Percentiles rank a stretch among this genome's conserved stretches.
phyloP scores from a whole-genome alignment of 345 rosid genomes.

The Cochlearia excelsa region DNA sequence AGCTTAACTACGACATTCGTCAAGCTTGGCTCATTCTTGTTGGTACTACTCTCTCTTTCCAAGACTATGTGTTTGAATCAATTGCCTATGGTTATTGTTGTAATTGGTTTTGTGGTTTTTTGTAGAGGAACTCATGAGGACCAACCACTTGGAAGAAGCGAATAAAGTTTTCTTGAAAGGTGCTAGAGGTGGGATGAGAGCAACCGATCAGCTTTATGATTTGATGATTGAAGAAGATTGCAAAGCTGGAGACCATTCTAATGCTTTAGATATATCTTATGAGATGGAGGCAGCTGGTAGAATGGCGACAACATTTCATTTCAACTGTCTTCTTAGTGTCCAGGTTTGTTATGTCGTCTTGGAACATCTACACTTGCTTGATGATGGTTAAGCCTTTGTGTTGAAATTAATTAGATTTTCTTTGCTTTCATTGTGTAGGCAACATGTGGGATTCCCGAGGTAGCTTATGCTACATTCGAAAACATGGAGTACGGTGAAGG shows the following conservation, averaged over 20 bases:
- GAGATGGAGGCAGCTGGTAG: conserved; percentile 98
- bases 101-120: conserved; percentile 16
- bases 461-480: conserved; percentile 87
- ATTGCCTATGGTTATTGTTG: conserved; percentile 10
- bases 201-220: conserved; percentile 83
- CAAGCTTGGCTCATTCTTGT: conserved; percentile 88
- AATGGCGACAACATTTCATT: conserved; percentile 91
- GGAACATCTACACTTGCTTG: conserved; percentile 21
- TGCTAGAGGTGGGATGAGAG: conserved; percentile 73
- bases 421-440: conserved; percentile 52
- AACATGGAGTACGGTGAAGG: conserved; percentile 99
- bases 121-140: conserved; percentile 77
- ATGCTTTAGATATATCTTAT: conserved; percentile 83
- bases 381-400: conserved; percentile 4
- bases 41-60: conserved; percentile 48
- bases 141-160: conserved; percentile 76
- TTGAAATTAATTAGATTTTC: conserved; percentile 26
- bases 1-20: conserved; percentile 72
- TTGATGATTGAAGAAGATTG: conserved; percentile 82
- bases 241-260: conserved; percentile 91
- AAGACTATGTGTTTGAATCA: conserved; percentile 7
- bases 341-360: conserved; percentile 53
- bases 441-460: conserved; percentile 90
- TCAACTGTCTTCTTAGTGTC: conserved; percentile 91
- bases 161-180: conserved; percentile 84